Base-by-base conservation (phyloP, 73 alveolate species). In the Blepharisma stoltei region DNA sequence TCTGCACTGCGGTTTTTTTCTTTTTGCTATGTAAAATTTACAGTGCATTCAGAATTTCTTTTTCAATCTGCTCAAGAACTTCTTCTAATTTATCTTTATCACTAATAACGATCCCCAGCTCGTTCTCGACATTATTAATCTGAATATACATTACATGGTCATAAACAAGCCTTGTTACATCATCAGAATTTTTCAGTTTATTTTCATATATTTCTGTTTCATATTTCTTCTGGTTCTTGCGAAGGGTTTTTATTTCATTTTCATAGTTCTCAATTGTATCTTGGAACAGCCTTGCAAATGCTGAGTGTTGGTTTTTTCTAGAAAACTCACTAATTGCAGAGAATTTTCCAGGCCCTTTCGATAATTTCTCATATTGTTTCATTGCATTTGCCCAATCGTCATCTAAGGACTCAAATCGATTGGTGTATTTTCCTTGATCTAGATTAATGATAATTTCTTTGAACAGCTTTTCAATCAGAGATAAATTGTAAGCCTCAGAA, bases 291-390 rank as follows among this genome's bases (percentile, higher is more conserved):
- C 23, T 60, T 4, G 73, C 14, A 60, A 20, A 60, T 18, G 73
- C 73, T 18, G 48, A 8, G 46, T 60, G 73, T 60, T 60, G 73
- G 23, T 25, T n/a, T 60, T 60, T 60, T 2, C 46, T 14, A 25
- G 37, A 60, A 60, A 60, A 60, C 23, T 60, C 48, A 60, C 46
- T 60, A 20, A 60, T 25, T 20, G 73, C 73, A 14, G 23, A 18
- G 18, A 60, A 18, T 60, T 60, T 60, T 9, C 73, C 73, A 18
- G 73, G 73, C 14, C 73, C 73, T 60, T 60, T 60, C 5, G 73
- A 14, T 60, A 14, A 47, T 2, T 60, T 60, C 5, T 60, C 73
- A 25, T 60, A 60, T 60, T 60, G 46, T 4, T 25, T 60, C 73
- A 60, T 60, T 14, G 46, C 14, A 5, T 38, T 25, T 25, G 23